Evolutionary conservation across 768 basidiomycete species (phyloP), one percentile per base, ranked within the genome.

Genomic region (Mycena amicta): DNA sequence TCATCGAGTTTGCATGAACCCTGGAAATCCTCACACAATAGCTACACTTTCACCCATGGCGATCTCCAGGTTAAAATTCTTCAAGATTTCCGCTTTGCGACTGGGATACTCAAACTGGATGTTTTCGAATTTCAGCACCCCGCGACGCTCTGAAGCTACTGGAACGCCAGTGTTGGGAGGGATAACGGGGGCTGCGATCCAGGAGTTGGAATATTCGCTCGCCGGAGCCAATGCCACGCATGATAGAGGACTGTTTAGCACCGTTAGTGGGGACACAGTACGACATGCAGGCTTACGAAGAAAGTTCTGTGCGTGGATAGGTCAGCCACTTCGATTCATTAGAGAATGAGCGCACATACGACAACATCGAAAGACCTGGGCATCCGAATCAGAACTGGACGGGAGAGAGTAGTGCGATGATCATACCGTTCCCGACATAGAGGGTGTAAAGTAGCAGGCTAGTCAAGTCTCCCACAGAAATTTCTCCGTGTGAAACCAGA

Each of bases 151-250:
- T 12, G 81, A 71, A 29, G 82, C 68, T 29, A 96, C 72, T 1
- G 77, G 72, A 16, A 83, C 70, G 2, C 95, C 95, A 16, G 74
- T 72, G 30, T 79, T 77, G 4, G 88, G 82, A 3, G 83, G 82
- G 63, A 97, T 91, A 29, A 82, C 83, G 16, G 95, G 91, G 28
- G 77, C 73, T n/a, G 45, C 93, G 85, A 66, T 93, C 93, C 11
- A 98, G 78, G 16, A 98, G 84, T 62, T 95, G 93, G 71, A 98
- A 98, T n/a, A 98, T 89, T 22, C 96, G 89, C 0, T 85, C 83
- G 18, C 93, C 93, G 1, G 96, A 95, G 56, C 96, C 96, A 51
- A 98, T 87, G 53, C 93, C 96, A 53, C 93, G 93, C 96, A 98
- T 98, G 55, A 98, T 88, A 39, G 93, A 95, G 11, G 92, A 84